phyloP scores from a whole-genome alignment of 768 basidiomycete species.

The Lentinula aciculospora region DNA sequence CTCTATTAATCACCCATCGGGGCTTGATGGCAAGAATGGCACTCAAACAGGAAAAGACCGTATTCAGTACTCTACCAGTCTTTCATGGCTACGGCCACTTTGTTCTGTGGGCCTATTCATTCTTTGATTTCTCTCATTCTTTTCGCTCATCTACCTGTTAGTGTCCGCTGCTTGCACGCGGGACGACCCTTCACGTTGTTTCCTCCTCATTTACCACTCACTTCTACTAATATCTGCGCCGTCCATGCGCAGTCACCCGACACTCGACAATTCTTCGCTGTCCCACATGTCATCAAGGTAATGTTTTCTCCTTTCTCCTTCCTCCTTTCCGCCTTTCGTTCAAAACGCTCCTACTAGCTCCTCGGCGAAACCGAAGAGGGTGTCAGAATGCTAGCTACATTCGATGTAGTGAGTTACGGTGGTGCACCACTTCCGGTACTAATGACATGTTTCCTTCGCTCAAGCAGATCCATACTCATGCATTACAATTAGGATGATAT shows the following conservation, averaged over 20 bases:
- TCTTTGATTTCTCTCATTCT: background rate
- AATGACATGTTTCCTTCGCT: background rate
- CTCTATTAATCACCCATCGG: conserved; percentile 30
- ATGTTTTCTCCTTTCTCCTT: background rate
- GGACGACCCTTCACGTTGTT: too few species aligned
- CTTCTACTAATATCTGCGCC: too few species aligned
- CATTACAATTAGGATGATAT: conserved; percentile 31
- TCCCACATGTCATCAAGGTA: conserved; percentile 29
- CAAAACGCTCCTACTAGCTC: conserved; percentile 19
- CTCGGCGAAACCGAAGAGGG: conserved; percentile 45
- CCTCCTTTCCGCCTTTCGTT: background rate
- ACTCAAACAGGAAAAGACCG: conserved; percentile 26
- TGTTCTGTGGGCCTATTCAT: conserved; percentile 23
- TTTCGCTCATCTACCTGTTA: background rate
- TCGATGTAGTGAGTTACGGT: conserved; percentile 44
- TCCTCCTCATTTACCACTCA: too few species aligned
- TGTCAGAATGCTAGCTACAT: conserved; percentile 30
- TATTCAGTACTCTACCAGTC: conserved; percentile 40
- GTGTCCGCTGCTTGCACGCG: conserved; percentile 28
- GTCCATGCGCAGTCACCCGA: too few species aligned
- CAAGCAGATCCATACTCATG: background rate
- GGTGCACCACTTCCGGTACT: conserved; percentile 47
- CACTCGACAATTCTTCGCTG: too few species aligned
- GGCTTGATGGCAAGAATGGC: conserved; percentile 27
- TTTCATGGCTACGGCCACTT: conserved; percentile 36